Percentiles rank a stretch among this genome's conserved stretches.
Evolutionary conservation across 177 flowering plant genomes (phyloP).

Genomic region (Vitis hybrid): DNA sequence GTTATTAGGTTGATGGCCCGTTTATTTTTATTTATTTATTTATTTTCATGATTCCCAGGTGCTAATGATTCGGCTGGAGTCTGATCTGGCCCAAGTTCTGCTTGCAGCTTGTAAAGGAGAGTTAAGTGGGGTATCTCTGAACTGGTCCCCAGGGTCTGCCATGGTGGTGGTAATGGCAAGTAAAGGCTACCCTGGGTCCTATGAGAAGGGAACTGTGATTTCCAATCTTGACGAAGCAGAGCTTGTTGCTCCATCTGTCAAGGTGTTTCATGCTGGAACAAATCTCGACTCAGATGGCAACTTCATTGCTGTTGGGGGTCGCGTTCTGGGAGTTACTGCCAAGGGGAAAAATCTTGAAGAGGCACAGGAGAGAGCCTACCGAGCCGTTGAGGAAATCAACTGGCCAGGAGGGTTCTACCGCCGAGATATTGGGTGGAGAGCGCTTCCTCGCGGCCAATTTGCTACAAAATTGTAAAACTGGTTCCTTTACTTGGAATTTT

Average conservation of each 20-base stretch:
- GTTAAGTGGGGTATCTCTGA: constrained; percentile 50
- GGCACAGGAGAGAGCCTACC: constrained; percentile 73
- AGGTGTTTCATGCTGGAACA: constrained; percentile 94
- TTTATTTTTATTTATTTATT: not conserved
- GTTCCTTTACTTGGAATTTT: too few relatives aligned
- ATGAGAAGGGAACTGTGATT: constrained; percentile 69
- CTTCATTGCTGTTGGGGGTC: constrained; percentile 75
- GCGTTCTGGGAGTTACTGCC: constrained; percentile 93
- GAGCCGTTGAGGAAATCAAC: constrained; percentile 61
- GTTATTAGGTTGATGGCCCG: not conserved
- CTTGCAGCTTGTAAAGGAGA: constrained; percentile 87
- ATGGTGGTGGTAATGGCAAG: constrained; percentile 99
- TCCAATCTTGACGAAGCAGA: constrained; percentile 81
- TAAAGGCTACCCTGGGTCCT: constrained; percentile 83
- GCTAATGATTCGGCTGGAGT: constrained; percentile 85
- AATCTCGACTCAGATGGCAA: constrained; percentile 62
- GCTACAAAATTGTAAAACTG: not conserved
- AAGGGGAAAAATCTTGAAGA: constrained; percentile 69
- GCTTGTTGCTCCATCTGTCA: constrained; percentile 58
- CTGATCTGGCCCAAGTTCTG: constrained; percentile 81
- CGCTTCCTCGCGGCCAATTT: constrained; percentile 53
- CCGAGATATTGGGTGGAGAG: constrained; percentile 93
- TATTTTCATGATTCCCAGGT: constrained; percentile 41
- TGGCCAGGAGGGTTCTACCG: constrained; percentile 89
- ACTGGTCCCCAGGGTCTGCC: constrained; percentile 89